Base-by-base conservation (phyloP, 257 asterid genomes). In the Paulownia fortunei region DNA sequence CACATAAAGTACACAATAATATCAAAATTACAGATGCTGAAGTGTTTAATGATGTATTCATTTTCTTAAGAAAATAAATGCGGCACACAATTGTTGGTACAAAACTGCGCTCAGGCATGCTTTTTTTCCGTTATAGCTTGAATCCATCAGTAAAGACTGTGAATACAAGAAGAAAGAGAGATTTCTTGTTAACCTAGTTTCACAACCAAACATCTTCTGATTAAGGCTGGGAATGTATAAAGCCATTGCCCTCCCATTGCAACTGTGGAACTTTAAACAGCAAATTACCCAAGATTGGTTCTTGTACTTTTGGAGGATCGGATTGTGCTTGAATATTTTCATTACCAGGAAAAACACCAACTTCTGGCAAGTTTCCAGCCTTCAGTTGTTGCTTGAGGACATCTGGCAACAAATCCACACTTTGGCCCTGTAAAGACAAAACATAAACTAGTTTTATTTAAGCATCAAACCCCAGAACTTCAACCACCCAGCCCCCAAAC, bases 351-450 rank as follows among this genome's bases (percentile, higher is more conserved):
- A 58, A 32, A 54, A 44, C 73, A 18, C 74, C 88, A 69, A 71
- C 83, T 79, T 89, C 93, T 34, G 89, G 87, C 69, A 88, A 76
- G 69, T 81, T 86, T 76, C 97, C 97, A 32, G 82, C 51, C 88
- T 88, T 93, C 74, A 92, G 66, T 76, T 92, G 89, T 77, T 89
- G 94, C 84, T 88, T 92, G 74, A 88, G 44, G 72, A 88, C 63
- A 52, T 88, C 96, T 5, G 99, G 98, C 84, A 96, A 83, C 84
- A 93, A 80, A 74, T 90, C 94, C 58, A 93, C 81, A 76, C 99
- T 87, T 82, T 88, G 93, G 65, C 76, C 85, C 99, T 96, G 88
- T 84, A 81, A 81, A 46, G 15, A 72, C 6, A 51, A 37, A 19
- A 65, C 26, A 61, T 10, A 26, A 63, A 42, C 8, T 46, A 15